Percentiles rank a stretch among this genome's conserved stretches.
Conservation (phyloP, 1,284 basidiomycete species). For the Heterobasidion irregulare region DNA sequence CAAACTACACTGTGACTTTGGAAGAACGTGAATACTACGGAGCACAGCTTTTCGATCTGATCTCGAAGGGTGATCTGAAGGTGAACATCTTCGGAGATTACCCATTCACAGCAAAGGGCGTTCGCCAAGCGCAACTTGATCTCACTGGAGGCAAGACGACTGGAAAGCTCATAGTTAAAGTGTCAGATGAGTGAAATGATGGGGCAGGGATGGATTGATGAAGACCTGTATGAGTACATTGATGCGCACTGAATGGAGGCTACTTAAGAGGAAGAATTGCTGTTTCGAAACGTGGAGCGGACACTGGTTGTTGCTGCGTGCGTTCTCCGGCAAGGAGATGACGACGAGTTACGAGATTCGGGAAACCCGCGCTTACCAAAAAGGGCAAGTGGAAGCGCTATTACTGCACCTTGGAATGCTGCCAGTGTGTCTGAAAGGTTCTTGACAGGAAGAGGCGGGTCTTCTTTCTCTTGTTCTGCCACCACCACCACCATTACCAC, state of each 20-base stretch:
- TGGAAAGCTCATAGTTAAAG: slow-evolving; percentile 78
- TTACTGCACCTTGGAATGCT: no score
- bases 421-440: no score
- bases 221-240: background rate
- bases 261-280: background rate
- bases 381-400: background rate
- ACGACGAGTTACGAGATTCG: no score
- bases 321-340: no score
- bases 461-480: background rate
- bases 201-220: background rate
- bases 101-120: slow-evolving; percentile 76
- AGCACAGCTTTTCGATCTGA: slow-evolving; percentile 56
- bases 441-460: no score
- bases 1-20: slow-evolving; percentile 64
- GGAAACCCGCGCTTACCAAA: background rate
- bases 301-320: no score
- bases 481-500: background rate
- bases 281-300: no score
- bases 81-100: slow-evolving; percentile 75
- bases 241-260: background rate
- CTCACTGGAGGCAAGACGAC: slow-evolving; percentile 71
- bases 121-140: slow-evolving; percentile 73
- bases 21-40: slow-evolving; percentile 68
- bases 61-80: slow-evolving; percentile 58
- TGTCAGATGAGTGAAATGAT: slow-evolving; percentile 13